These are phyloP conservation scores for Nakaseomyces uthaithaninus DNA, from an alignment of 1,139 yeast genomes.

Conservation along the genomic window DNA sequence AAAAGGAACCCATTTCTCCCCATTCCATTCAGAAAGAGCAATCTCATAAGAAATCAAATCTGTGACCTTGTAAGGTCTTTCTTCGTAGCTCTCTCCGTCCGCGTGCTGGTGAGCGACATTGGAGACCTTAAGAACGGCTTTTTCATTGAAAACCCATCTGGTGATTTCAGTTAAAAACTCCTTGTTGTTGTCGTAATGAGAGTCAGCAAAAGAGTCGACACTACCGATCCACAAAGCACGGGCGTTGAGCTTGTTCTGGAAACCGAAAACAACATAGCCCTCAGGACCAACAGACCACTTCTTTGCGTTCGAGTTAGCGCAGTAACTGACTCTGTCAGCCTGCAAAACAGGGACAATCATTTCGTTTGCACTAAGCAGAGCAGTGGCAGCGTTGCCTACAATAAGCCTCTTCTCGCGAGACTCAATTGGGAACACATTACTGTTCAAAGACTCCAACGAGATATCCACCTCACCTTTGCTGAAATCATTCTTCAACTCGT, in stretches of 20 bases:
- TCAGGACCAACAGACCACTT: constrained; percentile 82
- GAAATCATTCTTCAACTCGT: constrained; percentile 62
- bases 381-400: constrained; percentile 42
- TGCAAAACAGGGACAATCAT: constrained; percentile 61
- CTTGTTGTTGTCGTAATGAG: constrained; percentile 26
- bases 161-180: constrained; percentile 43
- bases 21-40: constrained; percentile 58
- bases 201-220: constrained; percentile 41
- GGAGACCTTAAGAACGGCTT: constrained; percentile 52
- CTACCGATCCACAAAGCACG: constrained; percentile 80
- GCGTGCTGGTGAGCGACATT: constrained; percentile 41
- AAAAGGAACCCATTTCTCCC: constrained; percentile 62
- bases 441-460: constrained; percentile 16
- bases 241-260: constrained; percentile 75
- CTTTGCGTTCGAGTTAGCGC: constrained; percentile 36
- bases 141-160: constrained; percentile 71
- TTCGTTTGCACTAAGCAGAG: constrained; percentile 52
- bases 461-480: constrained; percentile 24
- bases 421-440: constrained; percentile 19
- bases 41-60: constrained; percentile 61
- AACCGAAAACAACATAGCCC: constrained; percentile 66
- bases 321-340: constrained; percentile 63
- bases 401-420: constrained; percentile 20
- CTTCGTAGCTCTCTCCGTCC: constrained; percentile 41
- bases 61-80: constrained; percentile 56